phyloP scores from a whole-genome alignment of 2,329 filamentous ascomycete species.

The Hortaea sp. region DNA sequence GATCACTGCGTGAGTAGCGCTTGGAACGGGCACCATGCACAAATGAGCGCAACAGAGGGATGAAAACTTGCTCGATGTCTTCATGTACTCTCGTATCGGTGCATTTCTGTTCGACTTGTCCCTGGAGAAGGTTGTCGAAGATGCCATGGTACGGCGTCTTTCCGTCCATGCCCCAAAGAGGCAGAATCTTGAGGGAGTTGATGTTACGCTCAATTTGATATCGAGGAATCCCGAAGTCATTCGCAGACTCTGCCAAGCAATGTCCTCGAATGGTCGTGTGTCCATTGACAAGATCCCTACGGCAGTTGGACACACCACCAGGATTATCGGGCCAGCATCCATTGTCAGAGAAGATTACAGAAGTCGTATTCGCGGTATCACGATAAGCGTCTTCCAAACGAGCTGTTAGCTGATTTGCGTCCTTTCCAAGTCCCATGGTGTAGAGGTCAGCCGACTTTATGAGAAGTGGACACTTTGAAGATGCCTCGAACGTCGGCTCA shows the following conservation, averaged over 20 bases:
- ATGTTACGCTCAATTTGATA: slow-evolving; percentile 35
- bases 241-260: slow-evolving; percentile 33
- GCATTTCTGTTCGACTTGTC: slow-evolving; percentile 26
- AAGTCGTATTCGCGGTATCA: no score
- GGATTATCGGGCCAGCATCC: no score
- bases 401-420: no score
- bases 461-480: no score
- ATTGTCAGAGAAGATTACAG: no score
- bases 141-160: slow-evolving; percentile 32
- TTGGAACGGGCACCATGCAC: no score
- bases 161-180: slow-evolving; percentile 34
- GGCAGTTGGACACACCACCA: slow-evolving; percentile 24
- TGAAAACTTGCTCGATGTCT: slow-evolving; percentile 30
- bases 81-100: slow-evolving; percentile 23
- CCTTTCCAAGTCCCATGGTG: no score
- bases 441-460: no score
- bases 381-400: no score
- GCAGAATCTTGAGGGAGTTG: slow-evolving; percentile 32
- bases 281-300: slow-evolving; percentile 34
- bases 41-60: no score
- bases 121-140: slow-evolving; percentile 33
- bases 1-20: no score
- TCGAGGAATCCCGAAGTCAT: slow-evolving; percentile 33
- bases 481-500: no score
- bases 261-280: slow-evolving; percentile 34